phyloP scores from a whole-genome alignment of 2,329 filamentous ascomycete genomes.

The Aspergillus alliaceus region DNA sequence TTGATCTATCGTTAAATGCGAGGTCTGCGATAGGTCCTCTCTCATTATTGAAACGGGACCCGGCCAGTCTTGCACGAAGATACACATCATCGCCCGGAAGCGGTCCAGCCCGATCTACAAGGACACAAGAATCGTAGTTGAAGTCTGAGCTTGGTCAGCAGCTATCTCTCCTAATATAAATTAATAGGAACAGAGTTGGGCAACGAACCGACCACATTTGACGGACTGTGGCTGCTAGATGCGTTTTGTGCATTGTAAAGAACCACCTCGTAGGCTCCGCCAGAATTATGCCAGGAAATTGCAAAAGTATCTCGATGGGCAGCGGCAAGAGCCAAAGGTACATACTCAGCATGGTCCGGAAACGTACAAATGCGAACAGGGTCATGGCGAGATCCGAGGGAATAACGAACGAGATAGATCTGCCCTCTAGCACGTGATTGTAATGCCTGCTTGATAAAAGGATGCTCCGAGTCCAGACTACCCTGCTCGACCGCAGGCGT shows the following conservation, averaged over 20 bases:
- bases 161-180: not conserved
- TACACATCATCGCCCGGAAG: not conserved
- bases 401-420: slow-evolving; percentile 31
- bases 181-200: not conserved
- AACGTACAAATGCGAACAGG: slow-evolving; percentile 28
- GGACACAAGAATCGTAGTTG: slow-evolving; percentile 16
- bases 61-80: not conserved
- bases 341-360: slow-evolving; percentile 27
- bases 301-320: slow-evolving; percentile 28
- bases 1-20: slow-evolving; percentile 37
- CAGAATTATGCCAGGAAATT: slow-evolving; percentile 37
- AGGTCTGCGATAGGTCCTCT: slow-evolving; percentile 30
- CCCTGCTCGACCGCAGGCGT: slow-evolving; percentile 23
- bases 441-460: slow-evolving; percentile 35
- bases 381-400: slow-evolving; percentile 11
- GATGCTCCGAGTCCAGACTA: slow-evolving; percentile 22
- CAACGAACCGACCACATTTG: slow-evolving; percentile 22
- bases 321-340: slow-evolving; percentile 31
- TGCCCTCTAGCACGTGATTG: slow-evolving; percentile 19
- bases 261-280: slow-evolving; percentile 27
- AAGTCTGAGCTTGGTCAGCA: slow-evolving; percentile 19
- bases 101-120: slow-evolving; percentile 17
- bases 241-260: slow-evolving; percentile 25
- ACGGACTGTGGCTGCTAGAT: slow-evolving; percentile 1
- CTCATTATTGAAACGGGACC: not conserved